Evolutionary conservation across 225 moss, liverwort and hornwort species (phyloP), one percentile per base, ranked within the genome.

Genomic region (Lunularia cruciata): DNA sequence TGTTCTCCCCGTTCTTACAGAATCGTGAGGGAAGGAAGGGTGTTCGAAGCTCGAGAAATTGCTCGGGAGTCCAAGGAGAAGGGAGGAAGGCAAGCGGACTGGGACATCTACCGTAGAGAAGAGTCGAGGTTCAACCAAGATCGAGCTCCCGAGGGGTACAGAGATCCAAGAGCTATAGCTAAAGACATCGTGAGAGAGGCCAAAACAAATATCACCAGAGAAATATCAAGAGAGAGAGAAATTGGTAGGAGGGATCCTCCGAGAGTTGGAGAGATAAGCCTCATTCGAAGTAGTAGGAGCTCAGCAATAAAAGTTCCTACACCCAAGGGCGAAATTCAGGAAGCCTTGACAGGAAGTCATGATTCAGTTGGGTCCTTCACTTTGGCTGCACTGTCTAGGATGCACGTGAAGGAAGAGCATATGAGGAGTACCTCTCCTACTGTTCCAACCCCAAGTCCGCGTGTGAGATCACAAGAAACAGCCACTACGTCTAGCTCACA

Each of bases 111-210:
- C 62, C 57, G 72, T 6, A 70, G 48, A 47, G 81, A 81, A 39
- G 74, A 65, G 18, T 47, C 47, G 19, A 63, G 73, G 26, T 46
- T 48, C 53, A 47, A 65, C 61, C 84, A 78, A 70, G 87, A 85
- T 67, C 78, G 55, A 75, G 77, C 61, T 33, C 75, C 68, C 47
- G 56, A 69, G 16, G 45, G 53, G 43, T 75, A 75, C 37, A 71
- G 76, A 76, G 88, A 85, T 63, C 75, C 84, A 42, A 78, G 81
- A 63, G 77, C 76, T 16, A 90, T 90, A 34, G 89, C 87, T 35
- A 74, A 77, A 70, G 85, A 87, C 43, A 90, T 90, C 19, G 87
- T 78, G 5, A 81, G 83, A 52, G 81, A 79, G 37, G 89, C 85
- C 59, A 67, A 73, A 40, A 83, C 71, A 57, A 76, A 72, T 61